Base-by-base conservation (phyloP, 352 stramenopile genomes). In the Pythium diclinum region DNA sequence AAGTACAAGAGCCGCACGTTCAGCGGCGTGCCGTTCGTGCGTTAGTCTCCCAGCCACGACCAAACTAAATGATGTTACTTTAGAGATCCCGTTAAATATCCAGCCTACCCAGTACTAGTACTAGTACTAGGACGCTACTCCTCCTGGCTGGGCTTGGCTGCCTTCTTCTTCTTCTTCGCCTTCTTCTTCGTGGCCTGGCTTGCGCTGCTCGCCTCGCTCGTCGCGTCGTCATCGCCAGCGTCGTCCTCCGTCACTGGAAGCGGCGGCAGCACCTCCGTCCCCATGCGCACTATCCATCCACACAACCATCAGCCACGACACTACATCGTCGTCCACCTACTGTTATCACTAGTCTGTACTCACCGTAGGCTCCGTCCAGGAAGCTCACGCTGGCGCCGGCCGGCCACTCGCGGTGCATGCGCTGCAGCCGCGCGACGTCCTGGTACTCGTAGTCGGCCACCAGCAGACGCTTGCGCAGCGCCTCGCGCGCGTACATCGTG, bases 21-120 rank as follows among this genome's bases (percentile, higher is more conserved):
- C 52, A 96, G 96, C 61, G 92, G 92, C 33, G 97, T 98, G 60
- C 95, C 95, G 16, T 98, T 98, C 68, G 84, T 98, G 28, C 52
- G 55, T 28, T 71, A 28, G 63, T 13, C 16, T 14, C 3, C 8
- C 14, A 25, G 0, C 14, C 8, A 23, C 23, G 40, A 17, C 14
- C 33, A 52, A 23, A 59, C 13, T 36, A 28, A 28, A 28, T 47
- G 21, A 25, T 49, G 9, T 32, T 25, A 21, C 16, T 34, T 34
- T 34, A 57, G 16, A 40, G 3, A 32, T 42, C 30, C 46, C 25
- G 5, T 63, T n/a, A 46, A 47, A 30, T 54, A 32, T 69, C 40
- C 40, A 47, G 40, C 40, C 40, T 16, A 5, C 10, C 36, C 10
- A 28, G 25, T 28, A 28, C 25, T 28, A 28, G 25, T 28, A 28